These are phyloP conservation scores for Aspergillus steynii DNA, from an alignment of 495 filamentous ascomycete genomes.

Conservation along the genomic window DNA sequence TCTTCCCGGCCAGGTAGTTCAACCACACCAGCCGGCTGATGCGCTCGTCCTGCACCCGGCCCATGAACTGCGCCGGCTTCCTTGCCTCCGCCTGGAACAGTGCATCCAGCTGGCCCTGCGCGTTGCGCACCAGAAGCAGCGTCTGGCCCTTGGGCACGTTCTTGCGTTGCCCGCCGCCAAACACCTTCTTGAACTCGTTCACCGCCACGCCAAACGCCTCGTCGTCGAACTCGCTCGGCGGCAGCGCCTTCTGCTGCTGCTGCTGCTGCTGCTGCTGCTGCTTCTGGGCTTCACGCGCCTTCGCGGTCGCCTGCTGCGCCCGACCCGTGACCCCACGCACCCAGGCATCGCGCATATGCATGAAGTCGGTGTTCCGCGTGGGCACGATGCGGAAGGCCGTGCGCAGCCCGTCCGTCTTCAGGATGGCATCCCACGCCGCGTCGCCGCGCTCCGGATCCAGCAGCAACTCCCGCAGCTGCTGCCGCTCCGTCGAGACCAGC, in stretches of 20 bases:
- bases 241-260: neutral
- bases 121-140: slow-evolving; percentile 69
- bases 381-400: slow-evolving; percentile 80
- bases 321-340: slow-evolving; percentile 77
- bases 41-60: slow-evolving; percentile 73
- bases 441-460: slow-evolving; percentile 68
- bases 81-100: slow-evolving; percentile 58
- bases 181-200: slow-evolving; percentile 72
- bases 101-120: slow-evolving; percentile 63
- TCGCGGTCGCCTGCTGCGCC: slow-evolving; percentile 46
- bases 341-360: slow-evolving; percentile 88
- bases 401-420: slow-evolving; percentile 61
- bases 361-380: slow-evolving; percentile 84
- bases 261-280: neutral
- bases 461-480: slow-evolving; percentile 63
- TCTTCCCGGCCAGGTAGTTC: slow-evolving; percentile 83
- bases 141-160: slow-evolving; percentile 74
- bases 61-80: slow-evolving; percentile 55
- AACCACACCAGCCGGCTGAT: slow-evolving; percentile 83
- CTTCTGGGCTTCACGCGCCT: slow-evolving; percentile 14
- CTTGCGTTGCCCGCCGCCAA: slow-evolving; percentile 65
- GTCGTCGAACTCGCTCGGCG: slow-evolving; percentile 55
- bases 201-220: slow-evolving; percentile 71
- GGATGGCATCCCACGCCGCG: slow-evolving; percentile 68
- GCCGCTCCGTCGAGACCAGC: slow-evolving; percentile 76